Evolutionary conservation across 2,329 filamentous ascomycete genomes (phyloP).

Genomic region (Xylogone sp.): DNA sequence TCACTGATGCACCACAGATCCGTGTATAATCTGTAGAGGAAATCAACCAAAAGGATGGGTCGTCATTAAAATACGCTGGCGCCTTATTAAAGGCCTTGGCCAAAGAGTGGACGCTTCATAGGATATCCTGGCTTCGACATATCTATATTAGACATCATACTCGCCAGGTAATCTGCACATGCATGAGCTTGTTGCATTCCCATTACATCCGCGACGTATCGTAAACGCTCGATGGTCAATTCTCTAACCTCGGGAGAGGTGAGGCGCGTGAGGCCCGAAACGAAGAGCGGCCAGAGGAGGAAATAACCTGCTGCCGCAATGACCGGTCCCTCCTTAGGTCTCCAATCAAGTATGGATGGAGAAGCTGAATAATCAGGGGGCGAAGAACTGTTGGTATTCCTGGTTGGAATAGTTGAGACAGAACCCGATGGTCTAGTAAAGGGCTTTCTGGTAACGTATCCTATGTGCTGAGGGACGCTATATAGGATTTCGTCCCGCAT

Average conservation of each 20-base stretch:
- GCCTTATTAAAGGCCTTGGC: too few relatives aligned
- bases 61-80: too few relatives aligned
- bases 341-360: background rate
- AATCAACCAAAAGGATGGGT: too few relatives aligned
- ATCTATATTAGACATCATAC: background rate
- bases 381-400: background rate
- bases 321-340: background rate
- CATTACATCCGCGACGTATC: slow-evolving; percentile 48
- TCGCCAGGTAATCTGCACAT: slow-evolving; percentile 29
- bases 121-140: background rate
- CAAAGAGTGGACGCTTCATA: background rate
- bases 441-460: slow-evolving; percentile 10
- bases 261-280: slow-evolving; percentile 8
- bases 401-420: background rate
- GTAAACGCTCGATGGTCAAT: slow-evolving; percentile 30
- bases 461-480: slow-evolving; percentile 10
- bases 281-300: slow-evolving; percentile 16
- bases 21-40: too few relatives aligned
- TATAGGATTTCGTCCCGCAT: slow-evolving; percentile 18
- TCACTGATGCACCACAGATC: too few relatives aligned
- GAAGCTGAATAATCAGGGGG: background rate
- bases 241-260: background rate
- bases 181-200: slow-evolving; percentile 54
- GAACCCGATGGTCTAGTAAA: slow-evolving; percentile 1
- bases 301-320: slow-evolving; percentile 11